phyloP scores from a whole-genome alignment of 768 basidiomycete species.

The Tricholoma matsutake region DNA sequence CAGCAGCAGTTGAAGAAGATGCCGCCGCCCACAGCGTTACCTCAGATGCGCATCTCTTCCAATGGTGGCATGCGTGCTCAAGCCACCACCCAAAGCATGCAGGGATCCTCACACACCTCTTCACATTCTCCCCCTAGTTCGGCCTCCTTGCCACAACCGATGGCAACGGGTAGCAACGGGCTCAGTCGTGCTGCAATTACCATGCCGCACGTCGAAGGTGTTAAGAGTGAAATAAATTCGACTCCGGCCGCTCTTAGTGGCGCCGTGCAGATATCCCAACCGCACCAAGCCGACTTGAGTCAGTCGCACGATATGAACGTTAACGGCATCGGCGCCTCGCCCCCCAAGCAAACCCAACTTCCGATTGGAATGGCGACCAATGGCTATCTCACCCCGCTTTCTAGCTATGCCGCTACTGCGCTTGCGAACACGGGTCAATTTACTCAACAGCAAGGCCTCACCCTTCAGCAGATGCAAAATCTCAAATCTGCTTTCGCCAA shows the following conservation, averaged over 20 bases:
- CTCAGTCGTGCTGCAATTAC: conserved; percentile 41
- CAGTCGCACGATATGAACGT: conserved; percentile 22
- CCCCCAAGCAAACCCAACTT: conserved; percentile 8
- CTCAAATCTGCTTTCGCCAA: conserved; percentile 54
- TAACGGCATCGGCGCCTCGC: conserved; percentile 11
- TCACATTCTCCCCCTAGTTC: conserved; percentile 24
- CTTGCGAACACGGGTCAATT: conserved; percentile 35
- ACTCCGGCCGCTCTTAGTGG: conserved; percentile 32
- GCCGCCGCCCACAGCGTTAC: conserved; percentile 49
- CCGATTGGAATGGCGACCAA: conserved; percentile 26
- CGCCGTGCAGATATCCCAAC: conserved; percentile 29
- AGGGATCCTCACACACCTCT: conserved; percentile 17
- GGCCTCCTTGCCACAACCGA: conserved; percentile 31
- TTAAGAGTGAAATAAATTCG: conserved; percentile 30
- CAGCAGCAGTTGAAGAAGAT: conserved; percentile 61
- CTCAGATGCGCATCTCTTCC: conserved; percentile 62
- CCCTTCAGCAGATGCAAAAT: conserved; percentile 56
- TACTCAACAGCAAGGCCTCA: conserved; percentile 38
- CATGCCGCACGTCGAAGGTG: conserved; percentile 44
- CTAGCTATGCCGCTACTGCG: conserved; percentile 29
- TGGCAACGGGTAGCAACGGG: conserved; percentile 39
- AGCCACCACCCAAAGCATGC: conserved; percentile 27
- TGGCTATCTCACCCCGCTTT: conserved; percentile 46
- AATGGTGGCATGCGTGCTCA: conserved; percentile 55
- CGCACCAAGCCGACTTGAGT: conserved; percentile 16